Conservation (phyloP, 2,329 filamentous ascomycete species). For the Bretziella fagacearum region DNA sequence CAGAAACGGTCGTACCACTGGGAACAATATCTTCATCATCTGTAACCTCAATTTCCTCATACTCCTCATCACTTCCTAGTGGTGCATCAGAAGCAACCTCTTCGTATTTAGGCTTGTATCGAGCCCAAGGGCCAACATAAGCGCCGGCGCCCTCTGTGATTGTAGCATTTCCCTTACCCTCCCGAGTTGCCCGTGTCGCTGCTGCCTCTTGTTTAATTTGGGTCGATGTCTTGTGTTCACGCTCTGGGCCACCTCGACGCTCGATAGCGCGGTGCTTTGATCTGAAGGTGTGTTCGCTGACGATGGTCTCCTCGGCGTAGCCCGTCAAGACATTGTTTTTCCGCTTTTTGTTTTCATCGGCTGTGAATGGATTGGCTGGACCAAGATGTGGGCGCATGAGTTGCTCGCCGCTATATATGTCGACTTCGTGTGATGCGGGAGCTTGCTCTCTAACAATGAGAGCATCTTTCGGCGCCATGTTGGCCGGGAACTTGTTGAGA, state of each 20-base stretch:
- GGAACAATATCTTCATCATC: constrained; percentile 53
- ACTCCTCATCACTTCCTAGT: constrained; percentile 62
- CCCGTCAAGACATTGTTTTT: constrained; percentile 67
- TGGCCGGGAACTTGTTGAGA: constrained; percentile 47
- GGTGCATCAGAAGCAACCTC: constrained; percentile 59
- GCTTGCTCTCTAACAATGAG: constrained; percentile 38
- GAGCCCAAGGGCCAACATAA: constrained; percentile 91
- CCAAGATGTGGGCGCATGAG: constrained; percentile 49
- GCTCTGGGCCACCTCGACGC: constrained; percentile 40
- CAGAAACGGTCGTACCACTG: constrained; percentile 43
- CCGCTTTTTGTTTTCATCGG: constrained; percentile 44
- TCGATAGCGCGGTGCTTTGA: constrained; percentile 73
- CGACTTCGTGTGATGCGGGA: constrained; percentile 41
- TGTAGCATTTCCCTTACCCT: constrained; percentile 68
- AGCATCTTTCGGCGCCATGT: constrained; percentile 47
- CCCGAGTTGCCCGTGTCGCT: constrained; percentile 53
- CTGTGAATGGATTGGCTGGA: constrained; percentile 59
- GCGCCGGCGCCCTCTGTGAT: constrained; percentile 74
- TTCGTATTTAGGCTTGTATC: constrained; percentile 55
- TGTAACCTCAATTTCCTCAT: constrained; percentile 59
- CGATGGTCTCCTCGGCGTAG: constrained; percentile 68
- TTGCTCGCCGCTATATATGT: constrained; percentile 54
- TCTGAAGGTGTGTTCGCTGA: constrained; percentile 83
- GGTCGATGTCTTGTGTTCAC: constrained; percentile 36
- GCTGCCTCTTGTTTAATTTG: constrained; percentile 55